Conservation (phyloP, 2,329 filamentous ascomycete species). For the Fusarium protoensiforme region DNA sequence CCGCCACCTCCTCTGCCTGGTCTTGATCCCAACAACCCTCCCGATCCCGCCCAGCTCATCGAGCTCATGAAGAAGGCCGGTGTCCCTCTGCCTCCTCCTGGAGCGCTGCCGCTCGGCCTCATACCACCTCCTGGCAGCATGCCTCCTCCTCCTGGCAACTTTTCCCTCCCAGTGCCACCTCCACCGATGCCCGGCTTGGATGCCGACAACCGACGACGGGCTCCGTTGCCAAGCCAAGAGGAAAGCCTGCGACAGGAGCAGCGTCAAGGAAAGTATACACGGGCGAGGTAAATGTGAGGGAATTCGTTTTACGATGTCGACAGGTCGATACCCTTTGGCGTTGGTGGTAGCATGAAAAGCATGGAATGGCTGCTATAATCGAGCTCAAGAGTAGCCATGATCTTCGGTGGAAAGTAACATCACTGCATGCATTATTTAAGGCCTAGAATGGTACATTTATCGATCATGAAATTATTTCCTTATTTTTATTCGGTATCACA, state of each 20-base stretch:
- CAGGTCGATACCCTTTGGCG: constrained; percentile 38
- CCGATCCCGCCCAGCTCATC: constrained; percentile 69
- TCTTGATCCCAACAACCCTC: constrained; percentile 69
- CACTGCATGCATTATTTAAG: not conserved
- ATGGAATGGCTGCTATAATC: not conserved
- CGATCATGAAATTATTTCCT: constrained; percentile 5
- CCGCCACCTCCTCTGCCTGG: constrained; percentile 64
- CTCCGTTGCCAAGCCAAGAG: constrained; percentile 83
- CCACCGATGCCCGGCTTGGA: constrained; percentile 52
- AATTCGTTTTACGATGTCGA: constrained; percentile 8
- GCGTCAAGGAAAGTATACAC: constrained; percentile 70
- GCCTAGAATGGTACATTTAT: constrained; percentile 17
- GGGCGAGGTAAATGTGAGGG: constrained; percentile 53
- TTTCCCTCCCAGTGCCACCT: constrained; percentile 50
- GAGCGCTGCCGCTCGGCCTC: constrained; percentile 57
- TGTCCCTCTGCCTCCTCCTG: constrained; percentile 68
- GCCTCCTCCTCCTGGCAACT: constrained; percentile 48
- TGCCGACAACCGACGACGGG: constrained; percentile 60
- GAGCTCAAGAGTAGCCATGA: constrained; percentile 1
- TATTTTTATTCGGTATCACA: not conserved
- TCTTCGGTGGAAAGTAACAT: not conserved
- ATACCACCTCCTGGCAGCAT: constrained; percentile 54
- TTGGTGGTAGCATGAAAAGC: constrained; percentile 35
- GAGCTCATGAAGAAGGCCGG: constrained; percentile 75
- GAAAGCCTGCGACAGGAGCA: constrained; percentile 85